phyloP scores from a whole-genome alignment of 2,329 filamentous ascomycete genomes.

The Beauveria caledonica region DNA sequence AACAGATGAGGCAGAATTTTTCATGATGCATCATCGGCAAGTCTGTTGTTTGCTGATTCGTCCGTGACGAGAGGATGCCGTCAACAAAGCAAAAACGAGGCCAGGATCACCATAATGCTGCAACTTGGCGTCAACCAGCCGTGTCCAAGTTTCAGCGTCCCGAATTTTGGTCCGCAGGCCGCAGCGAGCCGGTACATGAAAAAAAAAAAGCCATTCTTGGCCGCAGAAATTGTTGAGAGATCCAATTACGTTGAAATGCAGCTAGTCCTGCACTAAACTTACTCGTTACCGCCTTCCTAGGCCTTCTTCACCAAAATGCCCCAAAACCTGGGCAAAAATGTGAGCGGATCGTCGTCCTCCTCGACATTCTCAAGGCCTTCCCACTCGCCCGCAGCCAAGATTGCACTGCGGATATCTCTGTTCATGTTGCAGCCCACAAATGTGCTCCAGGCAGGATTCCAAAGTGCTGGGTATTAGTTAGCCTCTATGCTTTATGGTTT shows the following conservation, averaged over 20 bases:
- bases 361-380: background rate
- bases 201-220: too few species aligned
- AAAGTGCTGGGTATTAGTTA: background rate
- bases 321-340: constrained; percentile 1
- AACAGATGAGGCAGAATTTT: too few species aligned
- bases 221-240: background rate
- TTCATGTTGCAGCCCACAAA: constrained; percentile 6
- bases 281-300: background rate
- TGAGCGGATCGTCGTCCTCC: background rate
- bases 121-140: too few species aligned
- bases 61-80: too few species aligned
- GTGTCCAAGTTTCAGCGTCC: too few species aligned
- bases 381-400: constrained; percentile 7
- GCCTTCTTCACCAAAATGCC: constrained; percentile 6
- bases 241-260: background rate
- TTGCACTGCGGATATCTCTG: background rate
- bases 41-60: too few species aligned
- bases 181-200: too few species aligned
- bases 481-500: background rate
- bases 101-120: too few species aligned
- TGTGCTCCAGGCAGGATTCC: constrained; percentile 8
- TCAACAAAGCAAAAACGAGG: too few species aligned
- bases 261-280: background rate
- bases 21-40: too few species aligned
- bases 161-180: too few species aligned